Conservation (phyloP, 768 basidiomycete genomes). For the Lentinula lateritia region DNA sequence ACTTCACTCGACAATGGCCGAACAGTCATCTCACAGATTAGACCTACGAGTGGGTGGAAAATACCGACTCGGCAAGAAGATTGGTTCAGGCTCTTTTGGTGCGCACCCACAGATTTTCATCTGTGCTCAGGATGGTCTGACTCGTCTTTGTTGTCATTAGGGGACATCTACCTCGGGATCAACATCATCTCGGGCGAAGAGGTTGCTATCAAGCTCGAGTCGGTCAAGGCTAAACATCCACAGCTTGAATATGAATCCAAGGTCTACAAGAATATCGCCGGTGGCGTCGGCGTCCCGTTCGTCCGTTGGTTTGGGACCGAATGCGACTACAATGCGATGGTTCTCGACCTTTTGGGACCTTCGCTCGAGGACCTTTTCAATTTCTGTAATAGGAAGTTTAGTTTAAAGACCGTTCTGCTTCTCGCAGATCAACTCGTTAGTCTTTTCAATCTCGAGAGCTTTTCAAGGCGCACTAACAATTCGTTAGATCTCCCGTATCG, state of each 20-base stretch:
- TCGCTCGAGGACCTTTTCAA: constrained; percentile 90
- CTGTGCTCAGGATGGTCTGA: neutral
- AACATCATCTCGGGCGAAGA: constrained; percentile 99
- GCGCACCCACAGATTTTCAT: constrained; percentile 25
- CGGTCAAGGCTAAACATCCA: constrained; percentile 99
- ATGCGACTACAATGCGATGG: constrained; percentile 99
- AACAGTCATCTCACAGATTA: constrained; percentile 63
- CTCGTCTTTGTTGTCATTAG: constrained; percentile 30
- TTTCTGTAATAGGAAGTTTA: constrained; percentile 97
- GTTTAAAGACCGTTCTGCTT: constrained; percentile 92
- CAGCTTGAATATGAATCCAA: constrained; percentile 98
- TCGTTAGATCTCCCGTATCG: constrained; percentile 89
- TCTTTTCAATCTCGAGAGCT: constrained; percentile 14
- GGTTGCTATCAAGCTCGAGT: constrained; percentile 99
- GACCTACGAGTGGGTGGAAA: constrained; percentile 91
- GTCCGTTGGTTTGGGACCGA: constrained; percentile 94
- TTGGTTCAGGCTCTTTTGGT: constrained; percentile 98
- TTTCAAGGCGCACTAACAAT: constrained; percentile 10
- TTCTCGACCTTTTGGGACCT: constrained; percentile 91
- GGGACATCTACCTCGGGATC: constrained; percentile 98
- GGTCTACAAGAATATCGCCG: constrained; percentile 96
- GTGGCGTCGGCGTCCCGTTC: constrained; percentile 97
- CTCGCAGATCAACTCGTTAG: constrained; percentile 93
- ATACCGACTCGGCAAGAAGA: constrained; percentile 99
- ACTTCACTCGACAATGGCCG: constrained; percentile 53